Base-by-base conservation (phyloP, 1,284 basidiomycete species). In the Cutaneotrichosporon cyanovorans region DNA sequence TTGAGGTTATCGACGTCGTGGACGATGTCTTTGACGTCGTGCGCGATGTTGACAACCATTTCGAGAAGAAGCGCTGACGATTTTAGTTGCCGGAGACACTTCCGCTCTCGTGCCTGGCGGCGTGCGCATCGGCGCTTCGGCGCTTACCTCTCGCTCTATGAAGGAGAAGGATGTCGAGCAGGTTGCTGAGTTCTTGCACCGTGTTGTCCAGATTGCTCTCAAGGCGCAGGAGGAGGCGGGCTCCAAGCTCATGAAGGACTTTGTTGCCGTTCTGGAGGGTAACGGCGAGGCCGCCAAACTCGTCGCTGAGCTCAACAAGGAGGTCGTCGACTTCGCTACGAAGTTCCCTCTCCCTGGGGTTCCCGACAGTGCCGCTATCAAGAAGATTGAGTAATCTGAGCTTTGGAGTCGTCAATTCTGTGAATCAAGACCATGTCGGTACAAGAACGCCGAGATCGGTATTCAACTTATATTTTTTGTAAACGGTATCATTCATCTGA, bases 41-140 rank as follows among this genome's bases (percentile, higher is more conserved):
- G 15, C 12, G 15, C 16, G 21, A 37, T 11, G 16, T 33, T 33
- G 15, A 96, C 77, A 62, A 62, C 37, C 23, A 41, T 12, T 25
- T 51, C 9, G n/a, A n/a, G n/a, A n/a, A n/a, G n/a, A n/a, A n/a
- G n/a, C n/a, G n/a, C n/a, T n/a, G n/a, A n/a, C n/a, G n/a, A n/a
- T n/a, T n/a, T n/a, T n/a, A n/a, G n/a, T n/a, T n/a, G 48, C 53
- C 21, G 46, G 49, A 19, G 54, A 56, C 42, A 56, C 51, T 35
- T 95, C 89, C 45, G 95, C 95, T 1, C 87, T 92, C 69, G 87
- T 88, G 4, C 95, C 95, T 42, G 95, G 95, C 63, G 95, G 95
- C 64, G 93, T 98, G 66, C 89, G 95, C 59, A 82, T 99, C 59
- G 95, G 95, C 57, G 88, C 90, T 21, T 84, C 89, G 25, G 92